Base-by-base conservation (phyloP, 148 eudicot genomes). In the Cornus florida region DNA sequence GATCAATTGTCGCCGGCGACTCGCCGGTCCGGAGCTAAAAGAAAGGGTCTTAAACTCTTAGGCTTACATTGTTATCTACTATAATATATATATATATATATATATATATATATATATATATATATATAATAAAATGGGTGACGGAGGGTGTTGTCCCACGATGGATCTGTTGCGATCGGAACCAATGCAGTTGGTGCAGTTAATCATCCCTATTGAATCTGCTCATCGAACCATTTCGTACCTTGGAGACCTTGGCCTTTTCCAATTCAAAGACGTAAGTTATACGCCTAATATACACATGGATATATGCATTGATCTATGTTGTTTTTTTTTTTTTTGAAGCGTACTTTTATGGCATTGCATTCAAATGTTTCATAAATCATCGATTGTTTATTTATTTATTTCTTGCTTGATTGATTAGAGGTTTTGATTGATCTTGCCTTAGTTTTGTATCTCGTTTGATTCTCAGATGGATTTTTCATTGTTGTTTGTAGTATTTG, bases 111-210 rank as follows among this genome's bases (percentile, higher is more conserved):
- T 43, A 0, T 9, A 23, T 46, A 3, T 3, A 6, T 43, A 43
- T 43, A 0, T 9, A 23, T 46, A 3, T 3, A 6, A 17, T 28
- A 56, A 14, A 53, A 70, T 71, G 86, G 72, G 75, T 48, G 83
- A 46, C 70, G 71, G 74, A 62, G 53, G 19, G 13, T 14, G 76
- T 53, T 73, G 69, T 85, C 87, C 92, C 81, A 74, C 86, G 79
- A 92, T 92, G 96, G 96, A 92, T 90, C 90, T 92, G 50, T 75
- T 92, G 75, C 85, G 93, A 62, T 92, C 96, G 72, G 96, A 92
- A 73, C 81, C 86, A 78, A 92, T 92, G 96, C 91, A 90, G 73
- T 78, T 90, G 72, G 92, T 82, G 59, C 91, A 84, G 48, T 59
- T 92, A 77, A 88, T 92, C 46, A 90, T 92, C 39, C 96, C 93